These are phyloP conservation scores for Raddia distichophylla DNA, from an alignment of 176 grass and related monocot genomes.

Conservation along the genomic window DNA sequence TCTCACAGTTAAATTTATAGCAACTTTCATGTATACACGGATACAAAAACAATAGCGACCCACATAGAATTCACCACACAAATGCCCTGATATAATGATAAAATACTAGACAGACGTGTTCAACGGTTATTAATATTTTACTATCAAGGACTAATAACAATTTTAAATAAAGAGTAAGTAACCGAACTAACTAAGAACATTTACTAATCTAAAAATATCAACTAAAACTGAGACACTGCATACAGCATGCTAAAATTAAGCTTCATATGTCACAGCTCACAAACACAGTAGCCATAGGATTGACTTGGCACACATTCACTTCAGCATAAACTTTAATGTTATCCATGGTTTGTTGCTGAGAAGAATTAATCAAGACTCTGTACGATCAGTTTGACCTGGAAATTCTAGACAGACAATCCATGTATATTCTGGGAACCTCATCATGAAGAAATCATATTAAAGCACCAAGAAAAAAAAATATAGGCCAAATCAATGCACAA, in stretches of 20 bases:
- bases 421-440: background rate
- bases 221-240: too few species aligned
- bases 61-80: background rate
- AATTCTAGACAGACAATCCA: background rate
- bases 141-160: background rate
- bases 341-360: background rate
- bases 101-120: background rate
- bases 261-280: background rate
- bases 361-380: background rate
- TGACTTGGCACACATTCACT: background rate
- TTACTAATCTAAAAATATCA: conserved; percentile 7
- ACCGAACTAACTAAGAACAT: background rate
- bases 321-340: background rate
- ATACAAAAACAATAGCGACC: background rate
- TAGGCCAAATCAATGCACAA: background rate
- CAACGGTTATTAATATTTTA: background rate
- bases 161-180: background rate
- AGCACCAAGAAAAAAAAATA: background rate
- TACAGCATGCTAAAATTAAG: background rate
- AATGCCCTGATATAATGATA: background rate
- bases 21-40: conserved; percentile 1
- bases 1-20: background rate
- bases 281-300: background rate
- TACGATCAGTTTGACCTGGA: background rate
- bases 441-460: background rate